A percentile compares a stretch with the other conserved stretches of the same genome.
Conservation (phyloP, 306 rosid genomes). For the Quillaja saponaria region DNA sequence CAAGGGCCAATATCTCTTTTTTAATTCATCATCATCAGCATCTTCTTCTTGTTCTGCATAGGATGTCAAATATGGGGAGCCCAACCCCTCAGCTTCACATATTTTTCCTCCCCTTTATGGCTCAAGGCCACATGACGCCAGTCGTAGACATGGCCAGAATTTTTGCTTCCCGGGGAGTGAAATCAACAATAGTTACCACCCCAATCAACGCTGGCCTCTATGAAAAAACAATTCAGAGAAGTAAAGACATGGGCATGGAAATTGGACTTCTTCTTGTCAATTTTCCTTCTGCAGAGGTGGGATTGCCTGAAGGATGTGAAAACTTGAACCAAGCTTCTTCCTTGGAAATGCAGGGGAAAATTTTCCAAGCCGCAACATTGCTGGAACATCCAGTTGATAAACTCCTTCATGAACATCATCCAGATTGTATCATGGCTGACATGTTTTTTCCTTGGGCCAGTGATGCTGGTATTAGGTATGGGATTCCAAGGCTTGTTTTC, state of each 20-base stretch:
- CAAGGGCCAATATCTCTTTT: too few species aligned
- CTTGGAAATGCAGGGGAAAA: neutral
- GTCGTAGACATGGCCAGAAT: conserved; percentile 41
- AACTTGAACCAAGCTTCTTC: neutral
- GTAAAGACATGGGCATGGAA: neutral
- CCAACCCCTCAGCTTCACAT: conserved; percentile 11
- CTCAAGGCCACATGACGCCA: conserved; percentile 41
- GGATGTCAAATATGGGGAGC: neutral
- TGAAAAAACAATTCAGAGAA: conserved; percentile 14
- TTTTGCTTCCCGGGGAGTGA: conserved; percentile 26
- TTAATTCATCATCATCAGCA: too few species aligned
- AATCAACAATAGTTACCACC: conserved; percentile 33
- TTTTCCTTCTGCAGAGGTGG: conserved; percentile 30
- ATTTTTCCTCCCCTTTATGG: conserved; percentile 42
- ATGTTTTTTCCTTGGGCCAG: conserved; percentile 37
- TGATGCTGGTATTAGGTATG: conserved; percentile 29
- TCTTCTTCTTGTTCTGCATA: neutral
- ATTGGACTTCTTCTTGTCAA: conserved; percentile 18
- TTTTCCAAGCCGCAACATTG: conserved; percentile 6
- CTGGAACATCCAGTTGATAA: conserved; percentile 16
- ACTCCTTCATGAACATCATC: conserved; percentile 22
- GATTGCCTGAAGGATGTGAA: conserved; percentile 38
- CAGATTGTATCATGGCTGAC: conserved; percentile 37
- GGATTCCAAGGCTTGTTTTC: conserved; percentile 42
- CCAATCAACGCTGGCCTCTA: conserved; percentile 28